A percentile compares a stretch with the other conserved stretches of the same genome.
Evolutionary conservation across 768 basidiomycete species (phyloP).

Genomic region (Lepiota venenata): DNA sequence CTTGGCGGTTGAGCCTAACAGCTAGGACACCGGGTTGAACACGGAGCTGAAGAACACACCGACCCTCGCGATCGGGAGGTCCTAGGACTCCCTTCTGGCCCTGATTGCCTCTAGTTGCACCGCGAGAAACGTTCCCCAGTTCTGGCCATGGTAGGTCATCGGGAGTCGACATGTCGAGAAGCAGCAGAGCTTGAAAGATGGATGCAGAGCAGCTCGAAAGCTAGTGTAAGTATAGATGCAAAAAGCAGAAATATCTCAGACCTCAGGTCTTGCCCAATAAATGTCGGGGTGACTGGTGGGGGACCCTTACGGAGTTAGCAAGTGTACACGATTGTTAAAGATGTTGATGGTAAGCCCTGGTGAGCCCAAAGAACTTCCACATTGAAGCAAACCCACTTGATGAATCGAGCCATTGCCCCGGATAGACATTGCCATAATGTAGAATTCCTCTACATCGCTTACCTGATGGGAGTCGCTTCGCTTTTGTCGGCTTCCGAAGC

Average conservation of each 20-base stretch:
- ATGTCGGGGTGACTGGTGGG: conserved; percentile 17
- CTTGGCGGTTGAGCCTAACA: conserved; percentile 68
- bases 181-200: conserved; percentile 20
- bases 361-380: not conserved
- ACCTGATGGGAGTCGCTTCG: conserved; percentile 5
- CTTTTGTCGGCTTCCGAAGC: not conserved
- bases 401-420: not conserved
- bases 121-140: conserved; percentile 79
- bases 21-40: conserved; percentile 82
- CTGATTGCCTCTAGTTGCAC: conserved; percentile 82
- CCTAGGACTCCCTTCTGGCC: conserved; percentile 80
- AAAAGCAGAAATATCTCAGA: conserved; percentile 26
- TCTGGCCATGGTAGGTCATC: conserved; percentile 89
- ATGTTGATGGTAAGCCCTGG: not conserved
- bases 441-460: conserved; percentile 10
- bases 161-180: conserved; percentile 44
- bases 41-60: conserved; percentile 72
- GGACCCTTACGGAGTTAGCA: conserved; percentile 1
- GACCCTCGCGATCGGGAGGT: conserved; percentile 70
- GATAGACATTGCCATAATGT: conserved; percentile 1
- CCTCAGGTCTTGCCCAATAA: conserved; percentile 29
- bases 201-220: conserved; percentile 13
- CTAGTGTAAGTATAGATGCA: conserved; percentile 21
- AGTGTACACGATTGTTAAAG: not conserved
- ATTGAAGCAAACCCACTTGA: conserved; percentile 8